Percentiles rank a stretch among this genome's conserved stretches.
Evolutionary conservation across 495 filamentous ascomycete genomes (phyloP).

Genomic region (Podospora fimiseda): DNA sequence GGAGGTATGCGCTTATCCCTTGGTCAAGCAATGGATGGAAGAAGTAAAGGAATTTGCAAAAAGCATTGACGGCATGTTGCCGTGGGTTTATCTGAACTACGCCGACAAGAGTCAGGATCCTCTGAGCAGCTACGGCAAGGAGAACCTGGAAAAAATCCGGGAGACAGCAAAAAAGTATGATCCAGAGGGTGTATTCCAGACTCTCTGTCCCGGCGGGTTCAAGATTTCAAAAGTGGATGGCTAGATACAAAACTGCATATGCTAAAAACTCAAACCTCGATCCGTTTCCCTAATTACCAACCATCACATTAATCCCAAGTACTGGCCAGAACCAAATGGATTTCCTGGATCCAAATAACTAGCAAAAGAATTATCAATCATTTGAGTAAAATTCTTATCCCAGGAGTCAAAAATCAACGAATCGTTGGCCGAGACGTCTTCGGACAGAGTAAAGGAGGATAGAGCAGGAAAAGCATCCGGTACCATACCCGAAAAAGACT

Average conservation of each 20-base stretch:
- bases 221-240: constrained; percentile 23
- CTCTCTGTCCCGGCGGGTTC: constrained; percentile 31
- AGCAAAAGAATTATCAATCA: constrained; percentile 14
- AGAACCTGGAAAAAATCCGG: constrained; percentile 34
- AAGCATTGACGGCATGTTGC: constrained; percentile 15
- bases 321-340: constrained; percentile 16
- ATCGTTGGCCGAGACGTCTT: constrained; percentile 9
- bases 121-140: constrained; percentile 43
- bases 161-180: constrained; percentile 43
- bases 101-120: constrained; percentile 38
- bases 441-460: background rate
- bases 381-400: constrained; percentile 16
- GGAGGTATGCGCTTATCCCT: constrained; percentile 8
- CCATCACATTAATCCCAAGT: constrained; percentile 4
- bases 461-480: background rate
- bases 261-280: too few relatives aligned
- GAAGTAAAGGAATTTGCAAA: constrained; percentile 14
- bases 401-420: constrained; percentile 10
- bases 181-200: constrained; percentile 45
- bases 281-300: too few relatives aligned
- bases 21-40: constrained; percentile 9
- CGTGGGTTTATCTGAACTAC: constrained; percentile 35
- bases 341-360: constrained; percentile 16
- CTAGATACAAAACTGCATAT: too few relatives aligned
- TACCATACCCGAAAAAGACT: background rate